Base-by-base conservation (phyloP, 495 filamentous ascomycete species). In the Aspergillus coremiiformis region DNA sequence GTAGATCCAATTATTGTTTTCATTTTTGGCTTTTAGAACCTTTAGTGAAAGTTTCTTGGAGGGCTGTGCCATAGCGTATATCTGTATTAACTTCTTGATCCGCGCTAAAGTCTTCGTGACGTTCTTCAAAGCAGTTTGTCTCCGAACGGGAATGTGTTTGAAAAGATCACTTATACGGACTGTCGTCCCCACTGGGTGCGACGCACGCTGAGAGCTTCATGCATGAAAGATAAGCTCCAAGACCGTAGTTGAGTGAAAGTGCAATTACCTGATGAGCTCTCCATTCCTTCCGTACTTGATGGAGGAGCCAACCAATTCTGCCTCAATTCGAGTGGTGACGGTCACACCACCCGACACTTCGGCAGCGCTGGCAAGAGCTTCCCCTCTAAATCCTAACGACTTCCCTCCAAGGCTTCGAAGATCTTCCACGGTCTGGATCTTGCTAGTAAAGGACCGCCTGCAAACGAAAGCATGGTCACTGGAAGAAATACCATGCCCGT, bases 361-460 rank as follows among this genome's bases (percentile, higher is more conserved):
- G 15, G 82, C 85, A 23, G 80, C 78, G 63, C 87, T 91, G 0
- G 90, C 88, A 44, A 97, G 67, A 9, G 93, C 90, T 63, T 91
- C 83, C 9, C 93, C 93, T 44, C 93, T 77, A 61, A 98, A 98
- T 0, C 93, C 93, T 32, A 96, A 70, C 2, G 76, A 85, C n/a
- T 67, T 76, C 0, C 84, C 82, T 15, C 82, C 86, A 3, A 87
- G 58, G 12, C 59, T 70, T 42, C 63, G 76, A n/a, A 96, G 73
- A 46, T 97, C 90, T 0, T 84, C 77, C 32, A 88, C 74, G 19
- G 74, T 77, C 19, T 73, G 76, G 57, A 96, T 84, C 66, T 98
- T 98, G 75, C 90, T 96, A 0, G 93, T 96, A 58, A 82, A 85
- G 35, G 86, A 77, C 24, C 80, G 81, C 54, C 75, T 80, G 51